Base-by-base conservation (phyloP, 2,329 filamentous ascomycete species). In the Botrytis pseudocinerea region DNA sequence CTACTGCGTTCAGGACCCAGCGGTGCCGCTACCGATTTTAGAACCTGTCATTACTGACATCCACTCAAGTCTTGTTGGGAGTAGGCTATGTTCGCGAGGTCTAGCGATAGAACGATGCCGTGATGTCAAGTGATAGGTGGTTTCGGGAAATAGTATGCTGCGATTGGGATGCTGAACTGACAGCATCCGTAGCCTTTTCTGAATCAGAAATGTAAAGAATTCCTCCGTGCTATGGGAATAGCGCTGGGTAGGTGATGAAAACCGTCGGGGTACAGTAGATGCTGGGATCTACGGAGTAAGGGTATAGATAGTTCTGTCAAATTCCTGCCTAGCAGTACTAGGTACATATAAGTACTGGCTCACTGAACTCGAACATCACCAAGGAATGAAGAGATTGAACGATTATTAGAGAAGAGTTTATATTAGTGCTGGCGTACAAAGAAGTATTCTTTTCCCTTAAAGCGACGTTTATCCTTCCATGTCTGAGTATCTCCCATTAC, bases 41-140 rank as follows among this genome's bases (percentile, higher is more conserved):
- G 61, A 64, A 28, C 9, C 8, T 22, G 40, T 20, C n/a, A 64
- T 44, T 46, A 16, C 12, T 25, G 38, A 63, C 42, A 32, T 59
- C 35, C 70, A 71, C 20, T 51, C 77, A 77, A 25, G 22, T n/a
- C 10, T 62, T 40, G 14, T 62, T 62, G 25, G 7, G 60, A 38
- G 22, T 25, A 18, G 38, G 25, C 25, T 7, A 62, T 1, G 22
- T n/a, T 28, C 14, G 38, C 38, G 25, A 62, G 32, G 35, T 35
- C 20, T 61, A 40, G n/a, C 2, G 10, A 61, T 61, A 22, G 25
- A 14, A 62, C 16, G 7, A 62, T 38, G 7, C 38, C 38, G 9
- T 8, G 38, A 38, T 62, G 42, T 42, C 35, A 40, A 62, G 22
- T 62, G 60, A 62, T 40, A 22, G 4, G 35, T 2, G 35, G 20